A percentile compares a stretch with the other conserved stretches of the same genome.
Evolutionary conservation across 176 grass and related monocot genomes (phyloP).

Genomic region (Canna indica): DNA sequence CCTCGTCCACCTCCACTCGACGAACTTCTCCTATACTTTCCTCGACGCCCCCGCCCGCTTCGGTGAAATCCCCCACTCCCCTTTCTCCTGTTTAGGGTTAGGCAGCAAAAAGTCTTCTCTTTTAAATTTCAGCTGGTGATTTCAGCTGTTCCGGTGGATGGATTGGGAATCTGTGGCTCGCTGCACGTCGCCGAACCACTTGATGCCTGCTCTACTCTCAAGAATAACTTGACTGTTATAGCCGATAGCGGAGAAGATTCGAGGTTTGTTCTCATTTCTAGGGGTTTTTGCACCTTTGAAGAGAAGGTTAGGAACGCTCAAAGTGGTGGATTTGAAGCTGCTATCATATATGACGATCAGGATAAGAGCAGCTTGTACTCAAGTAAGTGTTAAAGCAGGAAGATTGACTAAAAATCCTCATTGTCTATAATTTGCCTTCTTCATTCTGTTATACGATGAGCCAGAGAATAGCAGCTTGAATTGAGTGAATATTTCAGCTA

Average conservation of each 20-base stretch:
- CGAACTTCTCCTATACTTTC: slow-evolving; percentile 49
- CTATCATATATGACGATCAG: slow-evolving; percentile 61
- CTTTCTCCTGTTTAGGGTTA: not conserved
- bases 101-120: not conserved
- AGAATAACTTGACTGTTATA: slow-evolving; percentile 4
- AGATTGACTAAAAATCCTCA: too few species aligned
- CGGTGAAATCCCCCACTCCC: slow-evolving; percentile 24
- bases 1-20: slow-evolving; percentile 39
- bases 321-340: slow-evolving; percentile 46
- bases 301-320: slow-evolving; percentile 61
- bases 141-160: slow-evolving; percentile 42
- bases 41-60: slow-evolving; percentile 71
- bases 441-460: too few species aligned
- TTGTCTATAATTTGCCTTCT: not conserved
- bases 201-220: slow-evolving; percentile 46
- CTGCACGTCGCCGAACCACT: slow-evolving; percentile 44
- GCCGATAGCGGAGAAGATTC: not conserved
- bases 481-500: too few species aligned
- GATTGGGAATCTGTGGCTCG: slow-evolving; percentile 53
- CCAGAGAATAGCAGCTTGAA: too few species aligned
- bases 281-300: slow-evolving; percentile 69
- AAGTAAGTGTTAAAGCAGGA: slow-evolving; percentile 50
- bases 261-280: slow-evolving; percentile 51
- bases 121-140: not conserved
- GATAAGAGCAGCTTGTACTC: slow-evolving; percentile 75